phyloP scores from a whole-genome alignment of 306 rosid genomes.

The Cotoneaster glaucophyllus region DNA sequence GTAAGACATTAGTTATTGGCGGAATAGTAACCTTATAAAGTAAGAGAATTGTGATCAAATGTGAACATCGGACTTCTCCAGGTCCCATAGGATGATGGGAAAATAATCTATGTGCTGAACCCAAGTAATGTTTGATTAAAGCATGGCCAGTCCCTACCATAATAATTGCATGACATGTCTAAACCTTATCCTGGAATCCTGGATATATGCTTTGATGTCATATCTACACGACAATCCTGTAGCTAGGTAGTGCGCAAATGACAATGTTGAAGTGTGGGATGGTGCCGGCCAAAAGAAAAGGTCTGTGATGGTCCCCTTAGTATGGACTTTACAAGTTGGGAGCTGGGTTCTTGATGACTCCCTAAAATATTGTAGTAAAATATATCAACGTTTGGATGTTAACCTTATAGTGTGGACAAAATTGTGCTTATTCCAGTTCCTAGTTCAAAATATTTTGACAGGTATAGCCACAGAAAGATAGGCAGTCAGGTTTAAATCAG shows the following conservation, averaged over 20 bases:
- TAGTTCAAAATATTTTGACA: neutral
- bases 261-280: neutral
- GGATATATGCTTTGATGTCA: neutral
- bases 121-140: neutral
- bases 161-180: neutral
- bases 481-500: neutral
- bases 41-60: neutral
- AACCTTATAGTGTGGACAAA: neutral
- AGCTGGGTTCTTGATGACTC: neutral
- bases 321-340: neutral
- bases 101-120: neutral
- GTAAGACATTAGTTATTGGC: neutral
- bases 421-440: neutral
- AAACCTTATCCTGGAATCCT: neutral
- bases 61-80: neutral
- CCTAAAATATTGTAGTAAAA: neutral
- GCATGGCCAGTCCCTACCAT: neutral
- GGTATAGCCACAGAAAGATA: neutral
- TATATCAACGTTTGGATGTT: neutral
- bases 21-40: neutral
- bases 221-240: neutral
- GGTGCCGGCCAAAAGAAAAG: neutral
- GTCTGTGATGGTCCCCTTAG: neutral
- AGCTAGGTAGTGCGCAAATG: neutral
- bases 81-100: conserved; percentile 1